These are phyloP conservation scores for Combretum micranthum DNA, from an alignment of 345 rosid species.

Conservation along the genomic window DNA sequence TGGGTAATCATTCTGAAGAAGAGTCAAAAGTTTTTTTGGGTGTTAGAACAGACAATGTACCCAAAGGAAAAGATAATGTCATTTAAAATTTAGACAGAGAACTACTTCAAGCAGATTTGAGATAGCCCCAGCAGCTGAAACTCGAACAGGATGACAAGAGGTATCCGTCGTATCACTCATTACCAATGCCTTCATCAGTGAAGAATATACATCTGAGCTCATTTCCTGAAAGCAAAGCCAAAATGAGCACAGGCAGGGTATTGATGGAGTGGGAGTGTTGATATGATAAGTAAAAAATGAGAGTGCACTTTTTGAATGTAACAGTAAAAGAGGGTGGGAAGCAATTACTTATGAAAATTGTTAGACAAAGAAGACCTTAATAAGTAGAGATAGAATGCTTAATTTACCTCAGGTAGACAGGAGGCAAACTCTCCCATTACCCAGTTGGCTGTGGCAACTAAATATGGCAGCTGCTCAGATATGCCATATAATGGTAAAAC, in stretches of 20 bases:
- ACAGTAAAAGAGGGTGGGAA: no score
- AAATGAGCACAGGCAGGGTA: constrained; percentile 3
- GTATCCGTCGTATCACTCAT: constrained; percentile 44
- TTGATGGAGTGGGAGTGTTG: background rate
- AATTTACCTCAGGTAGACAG: constrained; percentile 68
- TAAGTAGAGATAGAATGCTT: constrained; percentile 5
- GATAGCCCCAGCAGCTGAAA: constrained; percentile 76
- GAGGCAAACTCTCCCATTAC: constrained; percentile 73
- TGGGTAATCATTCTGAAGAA: constrained; percentile 58
- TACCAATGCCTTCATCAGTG: constrained; percentile 65
- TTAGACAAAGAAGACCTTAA: constrained; percentile 5
- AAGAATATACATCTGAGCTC: constrained; percentile 58
- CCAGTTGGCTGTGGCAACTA: constrained; percentile 86
- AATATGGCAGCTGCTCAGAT: constrained; percentile 47
- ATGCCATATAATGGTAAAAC: constrained; percentile 55
- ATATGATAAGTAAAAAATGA: background rate
- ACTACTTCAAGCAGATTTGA: constrained; percentile 65
- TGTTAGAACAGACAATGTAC: no score
- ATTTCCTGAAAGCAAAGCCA: constrained; percentile 45
- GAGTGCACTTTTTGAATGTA: background rate
- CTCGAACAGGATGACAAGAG: constrained; percentile 73
- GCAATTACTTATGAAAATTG: background rate
- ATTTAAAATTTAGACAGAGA: constrained; percentile 3
- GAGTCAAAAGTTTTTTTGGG: constrained; percentile 4
- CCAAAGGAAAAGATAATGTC: background rate